Conservation (phyloP, 164 flowering plant species). For the Buxus sempervirens region DNA sequence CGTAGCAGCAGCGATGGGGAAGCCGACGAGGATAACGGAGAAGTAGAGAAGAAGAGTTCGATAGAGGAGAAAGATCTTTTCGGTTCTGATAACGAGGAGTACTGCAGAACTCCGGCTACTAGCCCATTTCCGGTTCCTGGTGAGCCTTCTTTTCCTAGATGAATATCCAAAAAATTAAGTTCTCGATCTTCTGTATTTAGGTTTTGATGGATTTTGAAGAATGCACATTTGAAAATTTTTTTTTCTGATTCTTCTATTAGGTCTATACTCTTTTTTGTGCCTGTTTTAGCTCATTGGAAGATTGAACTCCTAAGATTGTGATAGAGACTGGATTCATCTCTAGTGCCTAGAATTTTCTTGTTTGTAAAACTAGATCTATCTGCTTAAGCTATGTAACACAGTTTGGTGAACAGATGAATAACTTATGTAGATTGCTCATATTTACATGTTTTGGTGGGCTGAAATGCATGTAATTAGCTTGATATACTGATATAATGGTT, state of each 20-base stretch:
- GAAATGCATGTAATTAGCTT: too few species aligned
- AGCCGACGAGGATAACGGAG: slow-evolving; percentile 43
- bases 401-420: too few species aligned
- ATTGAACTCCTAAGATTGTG: not conserved
- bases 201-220: not conserved
- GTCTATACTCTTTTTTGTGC: not conserved
- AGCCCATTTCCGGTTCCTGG: slow-evolving; percentile 76
- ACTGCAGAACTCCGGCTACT: slow-evolving; percentile 47
- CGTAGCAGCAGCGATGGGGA: slow-evolving; percentile 15
- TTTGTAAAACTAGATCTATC: too few species aligned
- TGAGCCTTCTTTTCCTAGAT: slow-evolving; percentile 20
- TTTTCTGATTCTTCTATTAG: not conserved
- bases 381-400: too few species aligned
- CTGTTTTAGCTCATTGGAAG: not conserved
- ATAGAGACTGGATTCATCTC: too few species aligned
- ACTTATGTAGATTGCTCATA: too few species aligned
- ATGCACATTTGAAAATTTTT: slow-evolving; percentile 5
- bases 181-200: too few species aligned
- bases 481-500: too few species aligned
- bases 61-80: slow-evolving; percentile 68
- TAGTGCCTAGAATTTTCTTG: too few species aligned
- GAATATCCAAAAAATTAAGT: not conserved
- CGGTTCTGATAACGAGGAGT: slow-evolving; percentile 88
- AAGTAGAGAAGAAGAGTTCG: slow-evolving; percentile 23
- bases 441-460: too few species aligned